Evolutionary conservation across 306 rosid species (phyloP), one percentile per base, ranked within the genome.

Genomic region (Astragalus membranaceus): DNA sequence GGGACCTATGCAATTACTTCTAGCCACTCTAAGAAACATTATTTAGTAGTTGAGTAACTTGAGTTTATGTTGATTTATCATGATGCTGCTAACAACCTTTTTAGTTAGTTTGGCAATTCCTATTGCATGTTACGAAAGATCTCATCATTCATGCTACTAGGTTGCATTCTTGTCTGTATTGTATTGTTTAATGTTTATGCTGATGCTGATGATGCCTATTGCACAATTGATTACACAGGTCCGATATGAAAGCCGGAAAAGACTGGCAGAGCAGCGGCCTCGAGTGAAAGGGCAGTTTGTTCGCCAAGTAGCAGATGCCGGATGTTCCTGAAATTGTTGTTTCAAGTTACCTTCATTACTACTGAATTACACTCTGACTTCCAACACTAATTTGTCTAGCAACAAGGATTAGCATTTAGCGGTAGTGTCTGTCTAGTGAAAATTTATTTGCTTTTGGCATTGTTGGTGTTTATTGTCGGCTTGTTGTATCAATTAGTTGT

Each of bases 251-350:
- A 87, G 91, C 77, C 68, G 94, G 73, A 87, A 90, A 82, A 68
- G 83, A 79, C 78, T 82, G 73, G 94, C 96, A 16, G 94, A 90
- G 74, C 86, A 85, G 75, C 86, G 94, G 5, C 96, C 94, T 3
- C 73, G 96, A 47, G 83, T 90, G 70, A 90, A 87, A 80, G 96
- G 96, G 57, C 91, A 84, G 60, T 90, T 90, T 71, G 94, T 88
- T 49, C 91, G 92, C 4, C 85, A 82, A 70, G 80, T 51, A 32
- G 80, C 70, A 11, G 80, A 66, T 55, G 78, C 77, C 36, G 56
- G 61, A 53, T 79, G 58, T 60, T 70, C 61, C 64, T 87, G 85
- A 89, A 42, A 63, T 39, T 59, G 35, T 55, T 9, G 10, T 43
- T 64, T 70, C 6, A 58, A 37, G 14, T 44, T 71, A 37, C 58